Percentiles rank a stretch among this genome's conserved stretches.
Evolutionary conservation across 2,329 filamentous ascomycete genomes (phyloP).

Genomic region (Colletotrichum ledebouriae): DNA sequence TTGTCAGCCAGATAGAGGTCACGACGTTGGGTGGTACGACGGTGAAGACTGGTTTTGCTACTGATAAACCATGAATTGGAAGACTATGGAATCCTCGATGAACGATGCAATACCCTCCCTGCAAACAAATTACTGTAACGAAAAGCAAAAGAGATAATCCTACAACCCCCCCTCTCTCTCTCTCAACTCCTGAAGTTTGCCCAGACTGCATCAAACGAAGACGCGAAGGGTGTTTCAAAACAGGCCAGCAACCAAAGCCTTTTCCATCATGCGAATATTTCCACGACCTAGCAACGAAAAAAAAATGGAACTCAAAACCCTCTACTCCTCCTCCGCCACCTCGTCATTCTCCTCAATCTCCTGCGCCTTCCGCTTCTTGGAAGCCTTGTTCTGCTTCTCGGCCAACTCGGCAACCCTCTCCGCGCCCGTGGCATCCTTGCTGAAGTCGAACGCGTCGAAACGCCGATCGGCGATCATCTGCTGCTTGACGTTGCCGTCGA

Average conservation of each 20-base stretch:
- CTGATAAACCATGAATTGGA: background rate
- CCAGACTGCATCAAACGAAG: background rate
- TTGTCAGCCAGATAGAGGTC: too few relatives aligned
- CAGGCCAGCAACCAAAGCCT: background rate
- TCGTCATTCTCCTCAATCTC: background rate
- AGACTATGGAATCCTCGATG: background rate
- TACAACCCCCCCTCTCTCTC: background rate
- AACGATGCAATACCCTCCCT: too few relatives aligned
- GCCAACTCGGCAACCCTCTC: slow-evolving; percentile 5
- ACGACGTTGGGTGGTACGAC: too few relatives aligned
- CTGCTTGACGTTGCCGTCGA: slow-evolving; percentile 43
- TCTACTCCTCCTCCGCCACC: too few relatives aligned
- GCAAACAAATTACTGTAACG: too few relatives aligned
- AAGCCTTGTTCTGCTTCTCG: background rate
- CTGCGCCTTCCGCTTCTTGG: slow-evolving; percentile 1
- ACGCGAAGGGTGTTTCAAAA: background rate
- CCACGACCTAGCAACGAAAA: too few relatives aligned
- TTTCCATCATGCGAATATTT: too few relatives aligned
- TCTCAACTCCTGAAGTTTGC: too few relatives aligned
- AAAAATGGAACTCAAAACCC: background rate
- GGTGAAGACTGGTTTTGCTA: background rate
- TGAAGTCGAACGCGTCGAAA: slow-evolving; percentile 42
- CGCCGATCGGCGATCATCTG: slow-evolving; percentile 44
- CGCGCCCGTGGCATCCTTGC: background rate
- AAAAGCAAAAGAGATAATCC: background rate